Evolutionary conservation across 2,329 filamentous ascomycete genomes (phyloP), one percentile per base, ranked within the genome.

Genomic region (Cephalotrichum gorgonifer): DNA sequence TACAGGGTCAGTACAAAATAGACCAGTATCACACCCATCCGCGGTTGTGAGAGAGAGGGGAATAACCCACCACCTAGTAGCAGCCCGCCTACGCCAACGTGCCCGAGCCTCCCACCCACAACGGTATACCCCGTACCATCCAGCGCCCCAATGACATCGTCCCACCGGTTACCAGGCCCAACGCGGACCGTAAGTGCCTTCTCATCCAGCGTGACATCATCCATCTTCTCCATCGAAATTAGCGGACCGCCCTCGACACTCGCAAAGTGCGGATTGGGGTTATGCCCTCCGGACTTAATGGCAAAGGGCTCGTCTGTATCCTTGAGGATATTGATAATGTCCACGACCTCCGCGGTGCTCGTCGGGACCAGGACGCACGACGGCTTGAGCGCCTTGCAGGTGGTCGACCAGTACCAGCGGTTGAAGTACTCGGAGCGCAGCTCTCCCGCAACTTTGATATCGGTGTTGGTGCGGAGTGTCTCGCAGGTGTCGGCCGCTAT

Each of bases 231-330:
- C 11, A 75, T 65, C 15, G 74, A 74, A 52, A 81, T 70, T 5
- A 75, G 58, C 1, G 75, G 63, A 0, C 74, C 74, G 2, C 62
- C 68, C 14, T 69, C 59, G 43, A 74, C 71, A 54, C 70, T 80
- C 2, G 76, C 69, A 35, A 71, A 72, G 52, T 72, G 71, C 17
- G 72, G 65, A 55, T 78, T 78, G 4, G 75, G 72, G 50, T 73
- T 75, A 60, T 81, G 77, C 1, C 78, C 78, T 26, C 77, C 78
- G 7, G 73, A 73, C 54, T 76, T 75, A 54, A 78, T 61, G 6
- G 77, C 76, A 53, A 81, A 81, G 3, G 58, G 60, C 49, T 72
- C 73, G 33, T 68, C 64, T 39, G 68, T 68, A 30, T 68, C 60
- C 7, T 65, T 67, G 12, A 81, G 65, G 27, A 73, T 64, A 25